Evolutionary conservation across 2,329 filamentous ascomycete species (phyloP).

Genomic region (Lanzia echinophila): DNA sequence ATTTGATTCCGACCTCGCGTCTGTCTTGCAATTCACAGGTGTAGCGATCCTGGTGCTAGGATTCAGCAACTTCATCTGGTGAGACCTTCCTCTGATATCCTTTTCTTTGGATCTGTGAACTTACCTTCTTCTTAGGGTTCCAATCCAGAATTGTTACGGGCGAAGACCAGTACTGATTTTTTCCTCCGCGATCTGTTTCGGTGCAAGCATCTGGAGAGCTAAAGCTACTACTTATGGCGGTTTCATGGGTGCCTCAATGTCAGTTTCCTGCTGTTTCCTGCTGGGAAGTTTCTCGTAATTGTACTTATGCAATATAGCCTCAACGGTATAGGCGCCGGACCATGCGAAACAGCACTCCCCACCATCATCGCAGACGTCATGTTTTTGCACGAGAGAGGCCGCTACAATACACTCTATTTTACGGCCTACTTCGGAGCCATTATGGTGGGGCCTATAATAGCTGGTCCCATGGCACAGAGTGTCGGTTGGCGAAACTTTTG

Average conservation of each 20-base stretch:
- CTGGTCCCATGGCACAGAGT: constrained; percentile 53
- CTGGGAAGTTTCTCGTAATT: background rate
- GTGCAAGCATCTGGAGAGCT: constrained; percentile 46
- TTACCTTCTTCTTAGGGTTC: constrained; percentile 30
- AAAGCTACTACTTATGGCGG: constrained; percentile 49
- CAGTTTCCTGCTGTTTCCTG: constrained; percentile 5
- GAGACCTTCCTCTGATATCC: no score
- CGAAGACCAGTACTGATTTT: constrained; percentile 42
- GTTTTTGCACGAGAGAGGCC: constrained; percentile 58
- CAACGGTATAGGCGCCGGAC: constrained; percentile 56
- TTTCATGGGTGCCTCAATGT: constrained; percentile 56
- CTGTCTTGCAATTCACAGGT: constrained; percentile 43
- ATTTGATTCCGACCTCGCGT: constrained; percentile 46
- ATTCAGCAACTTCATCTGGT: constrained; percentile 46
- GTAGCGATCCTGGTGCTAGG: constrained; percentile 41
- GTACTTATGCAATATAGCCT: constrained; percentile 29
- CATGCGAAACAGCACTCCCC: constrained; percentile 55
- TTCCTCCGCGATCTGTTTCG: constrained; percentile 37
- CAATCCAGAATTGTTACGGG: constrained; percentile 41
- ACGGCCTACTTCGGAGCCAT: constrained; percentile 55
- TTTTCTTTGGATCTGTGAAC: no score
- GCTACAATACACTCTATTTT: constrained; percentile 48
- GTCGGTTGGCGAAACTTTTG: constrained; percentile 57
- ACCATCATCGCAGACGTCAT: constrained; percentile 58
- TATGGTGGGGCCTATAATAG: constrained; percentile 53